Conservation (phyloP, 306 rosid genomes). For the Gillenia trifoliata region DNA sequence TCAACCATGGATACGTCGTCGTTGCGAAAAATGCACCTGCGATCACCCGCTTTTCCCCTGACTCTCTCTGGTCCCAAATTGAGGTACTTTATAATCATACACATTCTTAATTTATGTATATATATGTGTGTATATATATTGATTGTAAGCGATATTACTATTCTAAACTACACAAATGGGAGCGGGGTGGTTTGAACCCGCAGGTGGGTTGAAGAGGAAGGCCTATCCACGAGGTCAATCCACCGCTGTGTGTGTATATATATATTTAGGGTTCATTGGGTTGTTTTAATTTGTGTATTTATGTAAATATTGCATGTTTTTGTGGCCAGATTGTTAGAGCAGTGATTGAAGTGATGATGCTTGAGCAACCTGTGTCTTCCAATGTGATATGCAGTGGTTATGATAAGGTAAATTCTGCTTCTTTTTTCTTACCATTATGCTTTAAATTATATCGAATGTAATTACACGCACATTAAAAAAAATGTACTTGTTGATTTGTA, state of each 20-base stretch:
- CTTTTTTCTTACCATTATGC: background rate
- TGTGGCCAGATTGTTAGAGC: slow-evolving; percentile 52
- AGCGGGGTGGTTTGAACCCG: too few species aligned
- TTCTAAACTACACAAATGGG: too few species aligned
- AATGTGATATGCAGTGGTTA: slow-evolving; percentile 60
- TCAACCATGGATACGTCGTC: slow-evolving; percentile 43
- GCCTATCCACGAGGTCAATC: too few species aligned
- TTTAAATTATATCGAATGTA: background rate
- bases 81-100: slow-evolving; percentile 30
- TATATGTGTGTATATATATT: too few species aligned
- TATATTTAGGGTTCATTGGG: background rate
- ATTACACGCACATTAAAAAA: background rate
- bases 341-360: slow-evolving; percentile 38
- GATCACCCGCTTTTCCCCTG: slow-evolving; percentile 12
- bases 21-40: slow-evolving; percentile 39
- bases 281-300: background rate
- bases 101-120: background rate
- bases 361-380: slow-evolving; percentile 10
- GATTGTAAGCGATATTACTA: too few species aligned
- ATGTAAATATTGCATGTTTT: background rate
- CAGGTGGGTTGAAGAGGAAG: too few species aligned
- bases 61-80: slow-evolving; percentile 38
- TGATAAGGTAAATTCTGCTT: slow-evolving; percentile 35
- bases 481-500: background rate
- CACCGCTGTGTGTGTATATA: background rate